phyloP scores from a whole-genome alignment of 2,329 filamentous ascomycete species.

The Exophiala spinifera region DNA sequence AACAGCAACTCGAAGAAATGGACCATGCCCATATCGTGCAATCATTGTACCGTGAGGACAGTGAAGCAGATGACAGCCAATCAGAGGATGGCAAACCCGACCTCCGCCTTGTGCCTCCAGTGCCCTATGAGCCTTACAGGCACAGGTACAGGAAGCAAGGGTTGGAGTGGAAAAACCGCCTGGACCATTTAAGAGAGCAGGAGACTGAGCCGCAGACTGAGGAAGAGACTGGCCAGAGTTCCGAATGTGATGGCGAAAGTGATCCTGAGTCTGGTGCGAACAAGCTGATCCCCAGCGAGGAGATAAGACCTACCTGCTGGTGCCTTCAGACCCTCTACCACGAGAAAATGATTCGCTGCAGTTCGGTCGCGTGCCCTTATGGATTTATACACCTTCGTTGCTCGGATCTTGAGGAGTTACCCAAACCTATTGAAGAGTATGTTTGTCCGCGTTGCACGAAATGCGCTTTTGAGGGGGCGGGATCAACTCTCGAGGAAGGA shows the following conservation, averaged over 20 bases:
- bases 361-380: slow-evolving; percentile 17
- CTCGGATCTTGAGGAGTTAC: slow-evolving; percentile 16
- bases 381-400: slow-evolving; percentile 21
- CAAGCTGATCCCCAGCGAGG: too few species aligned
- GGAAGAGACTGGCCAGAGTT: background rate
- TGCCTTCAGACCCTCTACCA: slow-evolving; percentile 9
- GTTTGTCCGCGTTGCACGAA: slow-evolving; percentile 18
- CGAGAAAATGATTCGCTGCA: slow-evolving; percentile 16
- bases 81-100: background rate
- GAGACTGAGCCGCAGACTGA: background rate
- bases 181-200: background rate
- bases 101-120: background rate
- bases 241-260: background rate
- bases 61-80: background rate
- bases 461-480: background rate
- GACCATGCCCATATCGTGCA: background rate
- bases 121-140: slow-evolving; percentile 3
- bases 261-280: too few species aligned
- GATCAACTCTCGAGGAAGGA: background rate
- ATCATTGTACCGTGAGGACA: background rate
- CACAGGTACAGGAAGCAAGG: slow-evolving; percentile 26
- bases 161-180: slow-evolving; percentile 6
- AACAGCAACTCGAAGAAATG: background rate
- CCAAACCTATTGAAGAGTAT: slow-evolving; percentile 6
- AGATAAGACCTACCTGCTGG: slow-evolving; percentile 7